Conservation (phyloP, 805 yeast genomes). For the Starmerella khaoyaiensis region DNA sequence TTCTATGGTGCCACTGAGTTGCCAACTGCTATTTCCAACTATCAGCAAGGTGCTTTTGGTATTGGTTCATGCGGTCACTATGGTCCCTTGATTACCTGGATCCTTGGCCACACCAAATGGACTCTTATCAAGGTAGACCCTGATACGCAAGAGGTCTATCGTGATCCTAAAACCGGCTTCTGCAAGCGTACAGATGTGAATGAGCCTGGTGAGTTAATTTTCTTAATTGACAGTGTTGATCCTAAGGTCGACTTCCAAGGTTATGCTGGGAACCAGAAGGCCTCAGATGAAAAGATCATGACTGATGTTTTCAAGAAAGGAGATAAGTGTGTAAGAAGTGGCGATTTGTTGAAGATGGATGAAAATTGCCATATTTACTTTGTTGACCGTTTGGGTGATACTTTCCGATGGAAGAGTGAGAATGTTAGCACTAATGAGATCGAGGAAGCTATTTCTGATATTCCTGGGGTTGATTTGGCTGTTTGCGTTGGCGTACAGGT, state of each 20-base stretch:
- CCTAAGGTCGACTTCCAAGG: constrained; percentile 79
- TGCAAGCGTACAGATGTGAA: constrained; percentile 41
- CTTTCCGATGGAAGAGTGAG: constrained; percentile 93
- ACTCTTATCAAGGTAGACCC: constrained; percentile 63
- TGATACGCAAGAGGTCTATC: constrained; percentile 56
- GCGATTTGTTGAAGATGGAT: constrained; percentile 67
- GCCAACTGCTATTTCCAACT: constrained; percentile 73
- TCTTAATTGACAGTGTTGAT: constrained; percentile 52
- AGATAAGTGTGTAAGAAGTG: constrained; percentile 84
- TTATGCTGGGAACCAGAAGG: constrained; percentile 64
- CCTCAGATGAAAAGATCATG: constrained; percentile 63
- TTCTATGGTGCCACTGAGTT: constrained; percentile 91
- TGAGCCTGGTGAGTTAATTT: constrained; percentile 80
- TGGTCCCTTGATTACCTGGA: constrained; percentile 35
- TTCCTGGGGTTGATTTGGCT: constrained; percentile 38
- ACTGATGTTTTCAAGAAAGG: constrained; percentile 68
- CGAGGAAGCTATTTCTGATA: constrained; percentile 45
- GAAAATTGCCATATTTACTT: constrained; percentile 59
- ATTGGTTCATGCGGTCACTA: constrained; percentile 80
- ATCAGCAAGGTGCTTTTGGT: constrained; percentile 66
- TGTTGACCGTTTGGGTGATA: constrained; percentile 87
- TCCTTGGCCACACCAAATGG: constrained; percentile 39
- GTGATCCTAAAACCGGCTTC: constrained; percentile 53
- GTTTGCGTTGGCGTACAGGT: constrained; percentile 80
- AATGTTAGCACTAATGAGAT: constrained; percentile 90